Base-by-base conservation (phyloP, 345 rosid genomes). In the Dimocarpus longan region DNA sequence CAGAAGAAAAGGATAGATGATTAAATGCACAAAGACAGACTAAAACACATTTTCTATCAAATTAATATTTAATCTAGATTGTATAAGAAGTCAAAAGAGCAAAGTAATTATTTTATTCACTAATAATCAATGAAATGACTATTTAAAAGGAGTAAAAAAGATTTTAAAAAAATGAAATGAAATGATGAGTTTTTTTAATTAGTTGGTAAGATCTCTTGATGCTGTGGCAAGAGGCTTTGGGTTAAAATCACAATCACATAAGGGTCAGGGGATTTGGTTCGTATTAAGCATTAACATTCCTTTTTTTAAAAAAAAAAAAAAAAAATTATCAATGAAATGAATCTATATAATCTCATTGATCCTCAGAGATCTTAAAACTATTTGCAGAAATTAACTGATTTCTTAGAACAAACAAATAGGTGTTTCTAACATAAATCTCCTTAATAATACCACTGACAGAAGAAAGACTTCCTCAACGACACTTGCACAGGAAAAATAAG, bases 81-180 rank as follows among this genome's bases (percentile, higher is more conserved):
- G 44, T 43, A 68, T 39, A 15, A 39, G 9, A 78, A 46, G 57
- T 21, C 24, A 42, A 8, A 13, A 66, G n/a, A n/a, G 48, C 19
- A 77, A 76, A 67, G 48, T 46, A 21, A 22, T 54, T 12, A 72
- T 24, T 32, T 66, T 46, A 22, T 62, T 74, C 70, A 56, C 11
- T 19, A 50, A 56, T 56, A 69, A 54, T 19, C 6, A 19, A 10
- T 6, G 6, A 15, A 46, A 46, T 46, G 12, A 46, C 11, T 8
- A 46, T 10, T 46, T 46, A 10, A 10, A 46, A 7, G 10, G 50
- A 46, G 10, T 8, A 10, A 46, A 46, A 46, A 46, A 9, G 10
- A 7, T 32, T 32, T 32, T 2, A 32, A 32, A 32, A 32, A 32
- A 32, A 32, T 1, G 0, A 7, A 46, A 46, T 11, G 12, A 46